Evolutionary conservation across 768 basidiomycete genomes (phyloP), one percentile per base, ranked within the genome.

Genomic region (Russula brevipes): DNA sequence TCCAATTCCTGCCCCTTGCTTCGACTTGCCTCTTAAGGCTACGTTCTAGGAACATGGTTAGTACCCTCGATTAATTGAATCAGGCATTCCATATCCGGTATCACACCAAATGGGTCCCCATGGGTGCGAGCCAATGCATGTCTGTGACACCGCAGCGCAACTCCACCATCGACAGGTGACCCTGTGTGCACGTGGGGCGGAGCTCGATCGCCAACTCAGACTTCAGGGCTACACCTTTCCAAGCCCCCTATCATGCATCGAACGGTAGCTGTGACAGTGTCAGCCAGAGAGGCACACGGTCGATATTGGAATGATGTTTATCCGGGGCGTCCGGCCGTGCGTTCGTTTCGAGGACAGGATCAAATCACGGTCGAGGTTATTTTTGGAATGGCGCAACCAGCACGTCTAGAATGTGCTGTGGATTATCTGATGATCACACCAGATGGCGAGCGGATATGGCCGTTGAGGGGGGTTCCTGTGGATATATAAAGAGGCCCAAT

Each of bases 401-500:
- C 24, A 49, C 30, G 11, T 36, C 33, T 36, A 19, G 31, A 19
- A 19, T 46, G 33, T 47, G 11, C 45, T n/a, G 1, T 45, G 35
- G 42, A 56, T 56, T 45, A 35, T 33, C 44, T 35, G n/a, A 36
- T 35, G 45, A 62, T 57, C 30, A 36, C 5, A 16, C 24, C 17
- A 38, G 24, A 54, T 36, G 44, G 45, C 38, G 41, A 42, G 41
- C 41, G 14, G 14, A 4, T 9, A 42, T 42, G 41, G 41, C 16
- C 12, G 11, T 42, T 14, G 41, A 14, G 41, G 41, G 41, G 8
- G 4, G 11, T 42, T 14, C 44, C 36, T 19, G 8, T 11, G 38
- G 51, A 9, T 52, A 63, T 63, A 63, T 58, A 63, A 58, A 53
- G 17, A 11, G 31, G 3, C 31, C n/a, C 52, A 52, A 4, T 38